Evolutionary conservation across 805 yeast genomes (phyloP), one percentile per base, ranked within the genome.

Genomic region (Spathaspora girioi): DNA sequence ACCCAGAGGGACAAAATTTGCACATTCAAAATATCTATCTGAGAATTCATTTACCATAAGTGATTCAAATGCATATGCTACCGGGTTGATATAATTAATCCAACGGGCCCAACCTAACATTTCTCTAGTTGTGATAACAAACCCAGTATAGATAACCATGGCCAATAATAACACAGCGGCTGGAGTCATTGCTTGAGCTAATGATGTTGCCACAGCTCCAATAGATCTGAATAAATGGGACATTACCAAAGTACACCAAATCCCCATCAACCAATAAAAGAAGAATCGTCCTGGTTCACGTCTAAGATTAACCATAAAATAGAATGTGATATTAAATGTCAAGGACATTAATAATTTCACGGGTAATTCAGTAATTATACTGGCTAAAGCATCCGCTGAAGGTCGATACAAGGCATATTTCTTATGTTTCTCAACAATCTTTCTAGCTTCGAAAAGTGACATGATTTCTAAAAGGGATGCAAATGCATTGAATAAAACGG

Each of bases 401-500:
- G 92, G 91, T 52, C 83, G 82, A 63, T 86, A 89, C 52, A 87
- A 76, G 0, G 89, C 83, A 58, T 84, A 88, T 46, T 78, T 77
- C 60, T 84, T 83, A 63, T 88, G 96, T 61, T 88, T 87, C 58
- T 79, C 80, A 26, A 86, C 77, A 55, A 88, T 81, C 27, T 86
- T 82, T 69, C 87, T 80, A 51, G 79, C 79, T 53, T 80, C 80
- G 59, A 81, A 84, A 50, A 83, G 69, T 9, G 78, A 65, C 59
- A 84, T 75, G 52, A 84, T 78, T 61, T 84, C 88, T 56, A 83
- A 79, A 57, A 83, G 70, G 3, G 87, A 74, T 29, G 81, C 68
- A 66, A 84, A 78, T 10, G 86, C 84, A 63, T 81, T 84, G 57
- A 78, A 83, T 50, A 84, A 69, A 46, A 82, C 73, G 38, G 84